Conservation (phyloP, 371 early-diverging fungal genomes). For the Nematocida parisii region DNA sequence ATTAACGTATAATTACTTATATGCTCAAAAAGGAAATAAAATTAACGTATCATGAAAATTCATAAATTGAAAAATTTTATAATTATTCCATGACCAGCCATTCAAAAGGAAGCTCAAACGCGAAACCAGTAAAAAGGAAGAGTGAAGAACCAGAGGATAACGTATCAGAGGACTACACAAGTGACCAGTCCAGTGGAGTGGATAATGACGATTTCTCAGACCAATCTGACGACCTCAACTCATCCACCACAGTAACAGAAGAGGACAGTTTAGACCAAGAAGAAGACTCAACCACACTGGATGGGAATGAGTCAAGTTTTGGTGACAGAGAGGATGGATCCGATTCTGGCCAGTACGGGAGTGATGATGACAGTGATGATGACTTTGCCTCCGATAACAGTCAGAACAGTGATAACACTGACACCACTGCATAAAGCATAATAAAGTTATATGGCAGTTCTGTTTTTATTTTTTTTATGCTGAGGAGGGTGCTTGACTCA, state of each 20-base stretch:
- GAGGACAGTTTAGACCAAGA: slow-evolving; percentile 16
- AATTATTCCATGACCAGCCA: slow-evolving; percentile 10
- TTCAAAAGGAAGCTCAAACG: slow-evolving; percentile 33
- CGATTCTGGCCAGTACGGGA: slow-evolving; percentile 23
- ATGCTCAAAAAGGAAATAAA: too few relatives aligned
- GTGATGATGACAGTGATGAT: slow-evolving; percentile 32
- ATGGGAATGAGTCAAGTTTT: slow-evolving; percentile 39
- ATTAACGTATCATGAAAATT: background rate
- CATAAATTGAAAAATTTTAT: slow-evolving; percentile 52
- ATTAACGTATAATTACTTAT: too few relatives aligned
- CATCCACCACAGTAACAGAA: slow-evolving; percentile 50
- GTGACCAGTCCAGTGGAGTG: background rate
- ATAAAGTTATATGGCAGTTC: slow-evolving; percentile 20
- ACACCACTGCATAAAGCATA: slow-evolving; percentile 7
- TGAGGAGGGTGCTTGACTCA: slow-evolving; percentile 23
- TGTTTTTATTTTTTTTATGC: slow-evolving; percentile 53
- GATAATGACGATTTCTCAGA: slow-evolving; percentile 34
- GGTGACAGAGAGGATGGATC: slow-evolving; percentile 34
- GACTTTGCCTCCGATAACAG: background rate
- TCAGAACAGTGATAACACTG: slow-evolving; percentile 18
- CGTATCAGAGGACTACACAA: slow-evolving; percentile 36
- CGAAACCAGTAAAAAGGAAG: slow-evolving; percentile 40
- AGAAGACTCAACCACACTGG: slow-evolving; percentile 29
- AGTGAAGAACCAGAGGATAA: slow-evolving; percentile 19
- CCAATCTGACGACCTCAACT: slow-evolving; percentile 3